These are phyloP conservation scores for Corylus americana DNA, from an alignment of 306 rosid species.

Conservation along the genomic window DNA sequence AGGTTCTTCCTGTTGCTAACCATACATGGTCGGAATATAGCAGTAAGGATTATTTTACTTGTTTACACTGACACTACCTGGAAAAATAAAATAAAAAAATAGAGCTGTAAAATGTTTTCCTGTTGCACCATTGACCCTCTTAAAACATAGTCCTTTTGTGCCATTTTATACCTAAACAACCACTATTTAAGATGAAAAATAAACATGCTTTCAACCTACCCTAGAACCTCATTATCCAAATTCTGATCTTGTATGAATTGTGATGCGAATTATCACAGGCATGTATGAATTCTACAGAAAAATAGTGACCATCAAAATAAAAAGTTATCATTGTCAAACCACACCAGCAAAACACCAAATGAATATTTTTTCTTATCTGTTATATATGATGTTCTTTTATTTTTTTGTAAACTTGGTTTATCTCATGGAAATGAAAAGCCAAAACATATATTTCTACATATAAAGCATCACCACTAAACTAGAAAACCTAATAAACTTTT, in stretches of 20 bases:
- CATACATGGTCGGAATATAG: not conserved
- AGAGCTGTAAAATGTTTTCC: not conserved
- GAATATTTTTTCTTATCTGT: not conserved
- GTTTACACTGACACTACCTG: not conserved
- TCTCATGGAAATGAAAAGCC: not conserved
- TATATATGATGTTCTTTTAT: not conserved
- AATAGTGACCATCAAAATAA: not conserved
- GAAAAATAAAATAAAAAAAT: not conserved
- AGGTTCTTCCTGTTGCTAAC: conserved; percentile 5
- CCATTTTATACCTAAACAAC: conserved; percentile 19
- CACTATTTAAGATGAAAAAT: not conserved
- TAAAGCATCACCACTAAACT: conserved; percentile 11
- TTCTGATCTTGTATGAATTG: not conserved
- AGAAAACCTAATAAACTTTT: conserved; percentile 17
- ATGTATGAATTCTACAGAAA: not conserved
- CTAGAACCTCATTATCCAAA: not conserved
- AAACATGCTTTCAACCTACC: not conserved
- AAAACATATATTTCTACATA: not conserved
- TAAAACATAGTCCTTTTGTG: not conserved
- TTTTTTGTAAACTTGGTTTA: not conserved
- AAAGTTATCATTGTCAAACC: not conserved
- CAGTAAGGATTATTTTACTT: not conserved
- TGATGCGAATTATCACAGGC: not conserved
- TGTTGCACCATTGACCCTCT: not conserved
- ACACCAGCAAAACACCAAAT: not conserved